Evolutionary conservation across 805 yeast species (phyloP), one percentile per base, ranked within the genome.

Genomic region (Kodamaea jinghongensis): DNA sequence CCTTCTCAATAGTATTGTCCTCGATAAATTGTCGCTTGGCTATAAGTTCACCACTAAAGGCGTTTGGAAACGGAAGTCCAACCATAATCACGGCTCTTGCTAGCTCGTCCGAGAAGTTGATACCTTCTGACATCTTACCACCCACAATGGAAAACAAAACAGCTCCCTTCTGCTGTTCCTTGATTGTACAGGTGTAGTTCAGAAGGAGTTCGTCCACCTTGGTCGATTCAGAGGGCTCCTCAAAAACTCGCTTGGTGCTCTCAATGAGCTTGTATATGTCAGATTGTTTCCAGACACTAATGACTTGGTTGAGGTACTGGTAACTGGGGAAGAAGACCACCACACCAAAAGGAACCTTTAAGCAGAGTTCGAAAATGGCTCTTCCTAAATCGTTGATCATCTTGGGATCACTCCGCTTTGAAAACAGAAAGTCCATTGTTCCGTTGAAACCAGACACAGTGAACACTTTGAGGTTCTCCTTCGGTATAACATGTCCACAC

Each of bases 101-200:
- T n/a, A 91, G 63, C 28, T 83, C 79, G 53, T 89, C 91, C 8
- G 90, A 77, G 57, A 91, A 90, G 55, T 90, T 90, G 31, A 90
- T 91, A 4, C 98, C 98, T 59, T 90, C 98, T 0, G 96, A 86
- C 63, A 90, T 70, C 53, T 83, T 83, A 0, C 97, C 98, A 1
- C 96, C 96, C 11, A 91, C 95, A 1, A 91, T 96, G 0, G 96
- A 80, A 20, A 91, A 66, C 4, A 90, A 58, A 2, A 85, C 50
- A 0, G 95, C 90, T 1, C 93, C 91, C 4, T 54, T 47, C 0
- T 34, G 40, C 3, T 57, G 52, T 2, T 52, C 47, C 2, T 42
- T 37, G 8, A 82, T 69, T 0, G 65, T 53, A 1, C 60, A 50
- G 1, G 80, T 60, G 50, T 83, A 90, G 3, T 71, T 75, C 1